These are phyloP conservation scores for Stereum hirsutum DNA, from an alignment of 1,284 basidiomycete genomes.

Conservation along the genomic window DNA sequence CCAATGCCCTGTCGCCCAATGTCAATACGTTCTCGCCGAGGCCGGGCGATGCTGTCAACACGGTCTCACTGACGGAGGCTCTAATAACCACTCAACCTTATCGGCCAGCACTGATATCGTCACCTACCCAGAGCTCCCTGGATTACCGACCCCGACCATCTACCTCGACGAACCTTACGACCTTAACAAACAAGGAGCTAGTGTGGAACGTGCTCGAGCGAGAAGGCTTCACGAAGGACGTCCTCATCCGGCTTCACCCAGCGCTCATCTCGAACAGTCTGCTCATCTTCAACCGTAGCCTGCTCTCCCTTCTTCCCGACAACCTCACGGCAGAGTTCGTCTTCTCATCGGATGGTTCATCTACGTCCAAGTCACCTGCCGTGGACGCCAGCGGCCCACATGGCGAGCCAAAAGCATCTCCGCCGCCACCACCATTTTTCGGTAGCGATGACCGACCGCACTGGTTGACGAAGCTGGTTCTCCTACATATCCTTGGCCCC, in stretches of 20 bases:
- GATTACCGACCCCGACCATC: conserved; percentile 1
- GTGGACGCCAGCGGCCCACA: conserved; percentile 1
- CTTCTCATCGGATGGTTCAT: conserved; percentile 14
- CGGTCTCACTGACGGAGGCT: conserved; percentile 37
- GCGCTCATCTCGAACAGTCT: conserved; percentile 51
- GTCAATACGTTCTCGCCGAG: conserved; percentile 53
- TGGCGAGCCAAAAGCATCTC: conserved; percentile 5
- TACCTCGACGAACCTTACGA: conserved; percentile 9
- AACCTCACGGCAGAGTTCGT: conserved; percentile 41
- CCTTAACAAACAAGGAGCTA: conserved; percentile 14
- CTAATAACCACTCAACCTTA: background rate
- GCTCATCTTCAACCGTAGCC: conserved; percentile 41
- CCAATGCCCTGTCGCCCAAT: conserved; percentile 28
- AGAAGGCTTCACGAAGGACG: conserved; percentile 62
- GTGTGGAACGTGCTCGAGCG: conserved; percentile 42
- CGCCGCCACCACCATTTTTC: conserved; percentile 33
- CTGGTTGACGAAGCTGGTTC: conserved; percentile 66
- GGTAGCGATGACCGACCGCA: conserved; percentile 65
- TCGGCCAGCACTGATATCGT: conserved; percentile 1
- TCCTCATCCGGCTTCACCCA: conserved; percentile 49
- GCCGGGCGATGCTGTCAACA: conserved; percentile 33
- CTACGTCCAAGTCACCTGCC: conserved; percentile 1
- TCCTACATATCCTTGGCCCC: conserved; percentile 58
- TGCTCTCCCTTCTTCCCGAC: conserved; percentile 38
- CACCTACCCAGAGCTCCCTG: conserved; percentile 2